These are phyloP conservation scores for Trametes maxima DNA, from an alignment of 768 basidiomycete genomes.

Conservation along the genomic window DNA sequence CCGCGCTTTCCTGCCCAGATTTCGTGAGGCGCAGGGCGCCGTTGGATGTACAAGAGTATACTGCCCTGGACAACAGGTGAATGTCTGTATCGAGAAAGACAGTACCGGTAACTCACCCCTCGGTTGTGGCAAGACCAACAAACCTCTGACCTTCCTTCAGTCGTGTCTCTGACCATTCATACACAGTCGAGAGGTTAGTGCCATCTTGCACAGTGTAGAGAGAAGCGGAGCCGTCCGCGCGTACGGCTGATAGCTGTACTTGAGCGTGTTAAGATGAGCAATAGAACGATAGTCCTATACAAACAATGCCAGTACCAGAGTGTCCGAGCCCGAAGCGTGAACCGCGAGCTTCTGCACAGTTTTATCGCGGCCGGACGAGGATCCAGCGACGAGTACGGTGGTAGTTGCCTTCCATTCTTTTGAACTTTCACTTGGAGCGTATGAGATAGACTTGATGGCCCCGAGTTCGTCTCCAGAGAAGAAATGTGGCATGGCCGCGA, in stretches of 20 bases:
- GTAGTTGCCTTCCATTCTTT: constrained; percentile 39
- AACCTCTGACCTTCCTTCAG: constrained; percentile 54
- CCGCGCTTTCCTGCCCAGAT: constrained; percentile 32
- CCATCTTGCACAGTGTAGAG: constrained; percentile 47
- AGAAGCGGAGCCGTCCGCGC: constrained; percentile 58
- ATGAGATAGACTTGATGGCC: constrained; percentile 64
- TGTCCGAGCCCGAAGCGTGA: constrained; percentile 5
- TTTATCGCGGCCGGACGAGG: constrained; percentile 36
- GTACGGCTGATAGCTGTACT: constrained; percentile 68
- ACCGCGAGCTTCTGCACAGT: constrained; percentile 44
- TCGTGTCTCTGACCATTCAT: constrained; percentile 68
- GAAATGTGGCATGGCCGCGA: constrained; percentile 60
- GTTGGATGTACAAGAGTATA: constrained; percentile 75
- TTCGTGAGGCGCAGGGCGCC: constrained; percentile 64
- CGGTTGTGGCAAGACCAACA: constrained; percentile 57
- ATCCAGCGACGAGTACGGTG: constrained; percentile 26
- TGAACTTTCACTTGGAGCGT: constrained; percentile 33
- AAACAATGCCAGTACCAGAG: constrained; percentile 25
- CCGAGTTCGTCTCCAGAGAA: constrained; percentile 80
- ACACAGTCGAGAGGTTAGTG: constrained; percentile 37
- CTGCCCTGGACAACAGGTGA: constrained; percentile 37
- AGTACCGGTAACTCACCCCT: constrained; percentile 46
- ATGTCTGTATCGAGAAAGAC: not conserved
- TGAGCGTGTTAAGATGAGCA: constrained; percentile 31
- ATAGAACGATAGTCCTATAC: constrained; percentile 11